Evolutionary conservation across 139 green algal species (phyloP).

Genomic region (Asterochloris sp.): DNA sequence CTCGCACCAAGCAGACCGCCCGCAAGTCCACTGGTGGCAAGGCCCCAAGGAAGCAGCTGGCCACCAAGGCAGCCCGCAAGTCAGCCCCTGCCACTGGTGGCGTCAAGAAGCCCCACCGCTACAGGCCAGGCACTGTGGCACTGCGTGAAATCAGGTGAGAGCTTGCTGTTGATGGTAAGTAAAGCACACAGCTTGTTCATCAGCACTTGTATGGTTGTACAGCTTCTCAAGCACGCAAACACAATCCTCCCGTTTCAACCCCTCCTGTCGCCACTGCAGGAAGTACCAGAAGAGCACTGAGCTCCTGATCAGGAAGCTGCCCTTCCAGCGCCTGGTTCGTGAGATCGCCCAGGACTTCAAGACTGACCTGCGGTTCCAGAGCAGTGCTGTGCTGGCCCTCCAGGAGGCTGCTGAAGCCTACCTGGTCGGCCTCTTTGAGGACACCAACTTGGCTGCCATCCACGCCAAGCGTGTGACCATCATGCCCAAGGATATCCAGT

Average conservation of each 20-base stretch:
- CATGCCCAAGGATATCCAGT: conserved; percentile 75
- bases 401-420: conserved; percentile 98
- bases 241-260: too few species aligned
- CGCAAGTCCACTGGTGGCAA: too few species aligned
- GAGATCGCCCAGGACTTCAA: conserved; percentile 99
- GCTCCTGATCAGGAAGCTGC: conserved; percentile 95
- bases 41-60: too few species aligned
- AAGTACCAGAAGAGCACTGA: conserved; percentile 96
- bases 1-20: too few species aligned
- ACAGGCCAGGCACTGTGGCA: too few species aligned
- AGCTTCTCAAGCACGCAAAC: too few species aligned
- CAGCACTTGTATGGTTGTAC: too few species aligned
- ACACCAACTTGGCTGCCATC: conserved; percentile 96
- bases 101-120: too few species aligned
- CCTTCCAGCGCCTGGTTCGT: conserved; percentile 95
- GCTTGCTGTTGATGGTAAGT: too few species aligned
- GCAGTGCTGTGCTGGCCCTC: conserved; percentile 90
- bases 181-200: too few species aligned
- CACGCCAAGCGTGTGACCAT: conserved; percentile 92
- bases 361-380: conserved; percentile 99
- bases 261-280: background rate
- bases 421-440: conserved; percentile 97
- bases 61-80: too few species aligned
- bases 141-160: background rate
- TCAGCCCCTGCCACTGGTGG: too few species aligned